phyloP scores from a whole-genome alignment of 345 rosid genomes.

The Diplotaxis tenuifolia region DNA sequence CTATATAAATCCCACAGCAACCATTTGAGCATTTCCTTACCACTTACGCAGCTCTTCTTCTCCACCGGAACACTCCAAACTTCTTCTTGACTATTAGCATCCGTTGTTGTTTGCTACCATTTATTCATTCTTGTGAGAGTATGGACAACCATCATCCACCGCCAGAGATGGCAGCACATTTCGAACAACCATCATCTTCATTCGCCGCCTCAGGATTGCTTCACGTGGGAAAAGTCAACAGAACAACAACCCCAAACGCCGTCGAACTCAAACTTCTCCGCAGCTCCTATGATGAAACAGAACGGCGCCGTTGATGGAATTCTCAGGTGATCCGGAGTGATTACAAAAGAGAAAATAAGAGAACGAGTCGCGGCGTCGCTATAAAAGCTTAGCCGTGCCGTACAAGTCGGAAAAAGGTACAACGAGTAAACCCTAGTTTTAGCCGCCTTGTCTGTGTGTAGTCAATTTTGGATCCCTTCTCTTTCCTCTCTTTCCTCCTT shows the following conservation, averaged over 20 bases:
- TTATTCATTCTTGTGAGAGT: neutral
- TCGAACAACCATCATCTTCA: too few species aligned
- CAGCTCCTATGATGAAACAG: slow-evolving; percentile 44
- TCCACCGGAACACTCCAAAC: slow-evolving; percentile 18
- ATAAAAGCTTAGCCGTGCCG: too few species aligned
- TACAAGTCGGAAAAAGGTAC: too few species aligned
- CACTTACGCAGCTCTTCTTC: slow-evolving; percentile 16
- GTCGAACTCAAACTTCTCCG: slow-evolving; percentile 55
- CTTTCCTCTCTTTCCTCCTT: too few species aligned
- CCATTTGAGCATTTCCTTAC: slow-evolving; percentile 8
- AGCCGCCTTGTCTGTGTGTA: too few species aligned
- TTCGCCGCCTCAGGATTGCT: slow-evolving; percentile 36
- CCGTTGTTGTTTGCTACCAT: neutral
- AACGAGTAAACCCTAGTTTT: too few species aligned
- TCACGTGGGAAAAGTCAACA: too few species aligned
- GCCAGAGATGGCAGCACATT: slow-evolving; percentile 11
- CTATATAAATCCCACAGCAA: slow-evolving; percentile 12
- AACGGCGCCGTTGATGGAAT: slow-evolving; percentile 52
- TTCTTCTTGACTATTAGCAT: neutral
- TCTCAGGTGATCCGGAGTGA: slow-evolving; percentile 82
- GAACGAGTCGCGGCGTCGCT: too few species aligned
- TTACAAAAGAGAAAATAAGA: too few species aligned
- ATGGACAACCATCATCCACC: slow-evolving; percentile 43
- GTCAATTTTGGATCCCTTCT: too few species aligned
- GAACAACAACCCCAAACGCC: slow-evolving; percentile 67